These are phyloP conservation scores for Phyllosticta paracitricarpa DNA, from an alignment of 2,329 filamentous ascomycete species.

Conservation along the genomic window DNA sequence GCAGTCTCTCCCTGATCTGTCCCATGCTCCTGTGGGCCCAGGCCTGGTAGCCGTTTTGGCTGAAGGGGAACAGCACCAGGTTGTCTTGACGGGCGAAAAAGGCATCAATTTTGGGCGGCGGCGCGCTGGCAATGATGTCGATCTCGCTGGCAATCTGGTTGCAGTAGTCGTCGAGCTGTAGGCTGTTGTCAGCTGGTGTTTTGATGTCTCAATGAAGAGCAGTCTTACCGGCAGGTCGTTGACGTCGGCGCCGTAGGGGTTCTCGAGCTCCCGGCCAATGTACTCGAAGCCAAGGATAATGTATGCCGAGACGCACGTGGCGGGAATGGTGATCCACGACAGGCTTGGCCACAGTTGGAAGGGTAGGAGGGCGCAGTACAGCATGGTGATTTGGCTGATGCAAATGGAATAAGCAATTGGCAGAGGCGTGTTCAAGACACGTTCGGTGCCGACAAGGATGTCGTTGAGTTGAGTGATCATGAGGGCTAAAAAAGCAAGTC, in stretches of 20 bases:
- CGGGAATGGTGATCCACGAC: conserved; percentile 63
- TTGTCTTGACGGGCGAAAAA: conserved; percentile 43
- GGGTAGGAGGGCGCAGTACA: conserved; percentile 70
- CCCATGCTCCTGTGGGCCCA: conserved; percentile 4
- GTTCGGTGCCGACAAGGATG: conserved; percentile 60
- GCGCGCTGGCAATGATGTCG: conserved; percentile 57
- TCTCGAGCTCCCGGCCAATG: conserved; percentile 71
- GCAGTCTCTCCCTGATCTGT: conserved; percentile 8
- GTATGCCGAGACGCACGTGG: conserved; percentile 58
- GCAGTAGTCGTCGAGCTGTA: conserved; percentile 59
- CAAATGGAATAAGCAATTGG: conserved; percentile 76
- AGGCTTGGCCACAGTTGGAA: conserved; percentile 64
- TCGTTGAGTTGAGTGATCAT: conserved; percentile 59
- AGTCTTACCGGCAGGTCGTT: conserved; percentile 55
- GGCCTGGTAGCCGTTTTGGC: conserved; percentile 18
- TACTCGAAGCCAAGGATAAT: conserved; percentile 66
- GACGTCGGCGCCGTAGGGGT: conserved; percentile 70
- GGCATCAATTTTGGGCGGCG: conserved; percentile 40
- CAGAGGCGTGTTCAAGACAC: conserved; percentile 71
- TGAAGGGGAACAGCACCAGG: conserved; percentile 49
- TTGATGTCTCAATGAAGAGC: neutral
- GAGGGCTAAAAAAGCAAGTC: conserved; percentile 35
- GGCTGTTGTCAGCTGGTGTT: neutral
- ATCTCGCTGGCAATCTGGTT: conserved; percentile 63
- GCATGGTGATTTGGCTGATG: conserved; percentile 77